Evolutionary conservation across 352 stramenopile species (phyloP).

Genomic region (Globisporangium cederbergense): DNA sequence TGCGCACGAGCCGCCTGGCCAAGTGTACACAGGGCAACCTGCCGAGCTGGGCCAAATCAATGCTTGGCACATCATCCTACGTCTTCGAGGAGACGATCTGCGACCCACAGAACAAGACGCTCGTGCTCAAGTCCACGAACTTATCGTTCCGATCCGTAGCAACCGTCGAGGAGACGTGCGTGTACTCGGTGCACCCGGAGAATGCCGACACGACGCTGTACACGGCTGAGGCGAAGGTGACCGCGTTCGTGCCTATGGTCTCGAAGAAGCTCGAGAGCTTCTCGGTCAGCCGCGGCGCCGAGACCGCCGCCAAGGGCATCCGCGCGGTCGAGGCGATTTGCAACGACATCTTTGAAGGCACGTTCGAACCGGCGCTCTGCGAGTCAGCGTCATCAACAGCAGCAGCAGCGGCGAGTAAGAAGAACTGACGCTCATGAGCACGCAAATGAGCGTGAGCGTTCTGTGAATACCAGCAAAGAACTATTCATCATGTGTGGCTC

Average conservation of each 20-base stretch:
- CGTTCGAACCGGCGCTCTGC: conserved; percentile 64
- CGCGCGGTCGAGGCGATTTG: conserved; percentile 77
- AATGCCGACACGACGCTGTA: conserved; percentile 60
- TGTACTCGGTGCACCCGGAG: conserved; percentile 72
- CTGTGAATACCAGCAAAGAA: not conserved
- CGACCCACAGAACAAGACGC: conserved; percentile 54
- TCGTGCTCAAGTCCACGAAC: conserved; percentile 83
- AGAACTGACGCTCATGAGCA: not conserved
- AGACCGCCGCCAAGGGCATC: conserved; percentile 80
- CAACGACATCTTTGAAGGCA: conserved; percentile 84
- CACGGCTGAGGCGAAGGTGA: conserved; percentile 70
- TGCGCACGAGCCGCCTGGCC: conserved; percentile 64
- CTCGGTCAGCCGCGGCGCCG: conserved; percentile 61
- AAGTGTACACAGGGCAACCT: conserved; percentile 79
- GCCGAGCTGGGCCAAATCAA: conserved; percentile 65
- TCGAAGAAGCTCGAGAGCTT: conserved; percentile 82
- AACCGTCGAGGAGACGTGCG: conserved; percentile 79
- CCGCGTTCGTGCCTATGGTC: conserved; percentile 78
- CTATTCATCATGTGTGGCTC: not conserved
- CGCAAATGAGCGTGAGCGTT: not conserved
- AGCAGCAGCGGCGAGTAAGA: not conserved
- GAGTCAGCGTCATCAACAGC: conserved; percentile 25
- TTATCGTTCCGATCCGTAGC: conserved; percentile 72
- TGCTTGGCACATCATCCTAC: conserved; percentile 66
- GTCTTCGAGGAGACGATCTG: conserved; percentile 82